Percentiles rank a stretch among this genome's conserved stretches.
Conservation (phyloP, 2,329 filamentous ascomycete genomes). For the Fusarium compactum region DNA sequence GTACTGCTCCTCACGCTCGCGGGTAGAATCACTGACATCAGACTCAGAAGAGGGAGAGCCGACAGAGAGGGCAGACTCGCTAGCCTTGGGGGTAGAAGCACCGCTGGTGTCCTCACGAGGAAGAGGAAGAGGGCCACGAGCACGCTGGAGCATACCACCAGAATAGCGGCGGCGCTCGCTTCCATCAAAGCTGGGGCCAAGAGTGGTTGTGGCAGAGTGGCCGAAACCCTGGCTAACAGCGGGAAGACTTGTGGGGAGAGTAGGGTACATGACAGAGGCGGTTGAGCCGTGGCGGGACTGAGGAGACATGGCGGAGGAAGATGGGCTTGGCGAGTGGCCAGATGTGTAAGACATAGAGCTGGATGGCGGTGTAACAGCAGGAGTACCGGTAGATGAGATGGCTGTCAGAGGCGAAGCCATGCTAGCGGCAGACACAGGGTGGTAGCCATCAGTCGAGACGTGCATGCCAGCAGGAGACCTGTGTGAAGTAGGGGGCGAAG, state of each 20-base stretch:
- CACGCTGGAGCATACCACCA: conserved; percentile 74
- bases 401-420: conserved; percentile 71
- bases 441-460: conserved; percentile 53
- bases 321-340: conserved; percentile 79
- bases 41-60: conserved; percentile 68
- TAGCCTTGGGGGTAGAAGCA: conserved; percentile 58
- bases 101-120: conserved; percentile 54
- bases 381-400: conserved; percentile 74
- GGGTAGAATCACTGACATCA: conserved; percentile 63
- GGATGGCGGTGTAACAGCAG: conserved; percentile 80
- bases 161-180: conserved; percentile 75
- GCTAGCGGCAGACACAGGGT: conserved; percentile 64
- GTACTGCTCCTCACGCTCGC: conserved; percentile 71
- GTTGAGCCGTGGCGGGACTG: conserved; percentile 71
- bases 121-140: conserved; percentile 59
- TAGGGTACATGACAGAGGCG: conserved; percentile 78
- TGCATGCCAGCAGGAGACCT: conserved; percentile 52
- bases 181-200: conserved; percentile 74
- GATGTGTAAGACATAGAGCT: conserved; percentile 82
- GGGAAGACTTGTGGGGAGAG: conserved; percentile 65
- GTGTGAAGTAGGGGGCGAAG: conserved; percentile 62
- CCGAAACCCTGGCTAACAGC: conserved; percentile 78
- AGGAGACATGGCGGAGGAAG: conserved; percentile 77
- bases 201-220: conserved; percentile 76
- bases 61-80: conserved; percentile 59